A percentile compares a stretch with the other conserved stretches of the same genome.
Evolutionary conservation across 75 land plant genomes (phyloP).

Genomic region (Ceratopteris richardii): DNA sequence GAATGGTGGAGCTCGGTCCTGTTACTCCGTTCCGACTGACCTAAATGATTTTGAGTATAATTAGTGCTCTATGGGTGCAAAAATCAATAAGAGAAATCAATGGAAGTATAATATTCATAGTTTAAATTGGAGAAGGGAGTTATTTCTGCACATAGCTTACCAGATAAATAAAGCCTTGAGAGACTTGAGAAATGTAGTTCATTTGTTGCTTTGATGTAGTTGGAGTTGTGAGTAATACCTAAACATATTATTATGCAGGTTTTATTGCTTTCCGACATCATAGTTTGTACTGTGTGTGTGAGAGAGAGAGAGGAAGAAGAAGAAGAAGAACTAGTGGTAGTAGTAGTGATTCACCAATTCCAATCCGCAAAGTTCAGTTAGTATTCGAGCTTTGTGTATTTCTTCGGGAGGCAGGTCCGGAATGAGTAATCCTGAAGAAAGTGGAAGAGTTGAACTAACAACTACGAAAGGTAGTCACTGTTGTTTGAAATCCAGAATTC

Average conservation of each 20-base stretch:
- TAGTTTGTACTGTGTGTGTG: too few species aligned
- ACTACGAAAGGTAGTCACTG: too few species aligned
- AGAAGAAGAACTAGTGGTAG: background rate
- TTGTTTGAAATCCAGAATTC: too few species aligned
- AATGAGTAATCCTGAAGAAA: constrained; percentile 66
- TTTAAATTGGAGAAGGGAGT: too few species aligned
- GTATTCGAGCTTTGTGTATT: constrained; percentile 48
- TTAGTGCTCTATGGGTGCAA: too few species aligned
- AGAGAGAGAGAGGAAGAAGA: too few species aligned
- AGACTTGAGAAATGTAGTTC: constrained; percentile 62
- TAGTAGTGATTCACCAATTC: constrained; percentile 53
- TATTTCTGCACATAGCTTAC: too few species aligned
- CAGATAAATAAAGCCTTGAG: constrained; percentile 90
- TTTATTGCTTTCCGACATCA: background rate
- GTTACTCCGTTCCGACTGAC: constrained; percentile 90
- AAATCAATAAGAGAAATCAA: too few species aligned
- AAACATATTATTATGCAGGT: constrained; percentile 13
- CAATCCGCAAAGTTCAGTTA: constrained; percentile 40
- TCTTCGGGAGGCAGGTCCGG: constrained; percentile 96
- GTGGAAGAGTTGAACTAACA: too few species aligned
- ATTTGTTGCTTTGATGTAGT: constrained; percentile 77
- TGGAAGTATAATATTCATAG: too few species aligned
- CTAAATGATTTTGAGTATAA: too few species aligned
- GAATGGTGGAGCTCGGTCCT: constrained; percentile 66
- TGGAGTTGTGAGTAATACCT: constrained; percentile 83